phyloP scores from a whole-genome alignment of 169 alveolate species.

The Eimeria tenella region DNA sequence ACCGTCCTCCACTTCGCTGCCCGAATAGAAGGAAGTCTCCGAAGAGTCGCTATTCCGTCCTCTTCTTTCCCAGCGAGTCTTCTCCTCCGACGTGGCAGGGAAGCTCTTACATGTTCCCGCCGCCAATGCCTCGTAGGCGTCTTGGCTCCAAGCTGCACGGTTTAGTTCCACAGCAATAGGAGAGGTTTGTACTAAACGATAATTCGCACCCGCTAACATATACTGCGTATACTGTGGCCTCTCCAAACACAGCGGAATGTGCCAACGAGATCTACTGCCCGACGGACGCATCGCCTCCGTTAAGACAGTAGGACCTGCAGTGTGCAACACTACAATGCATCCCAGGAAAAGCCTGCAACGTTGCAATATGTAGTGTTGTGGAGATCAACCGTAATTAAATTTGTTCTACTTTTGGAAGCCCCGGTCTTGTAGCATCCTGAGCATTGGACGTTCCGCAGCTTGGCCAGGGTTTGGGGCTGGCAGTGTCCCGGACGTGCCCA shows the following conservation, averaged over 20 bases:
- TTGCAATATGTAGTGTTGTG: no score
- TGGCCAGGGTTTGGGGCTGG: no score
- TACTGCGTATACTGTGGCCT: conserved; percentile 1
- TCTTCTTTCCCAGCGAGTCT: background rate
- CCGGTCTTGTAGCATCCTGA: no score
- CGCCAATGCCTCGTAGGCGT: background rate
- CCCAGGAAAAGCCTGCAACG: background rate
- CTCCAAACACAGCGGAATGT: conserved; percentile 4
- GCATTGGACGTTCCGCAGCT: no score
- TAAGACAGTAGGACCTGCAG: background rate
- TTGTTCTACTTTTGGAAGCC: no score
- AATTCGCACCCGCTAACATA: background rate
- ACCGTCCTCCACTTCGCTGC: background rate
- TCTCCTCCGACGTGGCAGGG: background rate
- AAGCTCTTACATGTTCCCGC: background rate
- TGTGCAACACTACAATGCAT: background rate
- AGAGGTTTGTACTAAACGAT: background rate
- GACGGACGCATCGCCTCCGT: conserved; percentile 22
- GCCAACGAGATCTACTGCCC: background rate
- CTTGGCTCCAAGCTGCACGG: background rate
- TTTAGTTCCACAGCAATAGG: background rate
- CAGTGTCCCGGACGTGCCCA: no score
- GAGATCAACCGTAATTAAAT: no score
- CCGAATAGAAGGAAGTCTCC: background rate
- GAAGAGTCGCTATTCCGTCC: background rate